phyloP scores from a whole-genome alignment of 768 basidiomycete genomes.

The Dioszegia crocea region DNA sequence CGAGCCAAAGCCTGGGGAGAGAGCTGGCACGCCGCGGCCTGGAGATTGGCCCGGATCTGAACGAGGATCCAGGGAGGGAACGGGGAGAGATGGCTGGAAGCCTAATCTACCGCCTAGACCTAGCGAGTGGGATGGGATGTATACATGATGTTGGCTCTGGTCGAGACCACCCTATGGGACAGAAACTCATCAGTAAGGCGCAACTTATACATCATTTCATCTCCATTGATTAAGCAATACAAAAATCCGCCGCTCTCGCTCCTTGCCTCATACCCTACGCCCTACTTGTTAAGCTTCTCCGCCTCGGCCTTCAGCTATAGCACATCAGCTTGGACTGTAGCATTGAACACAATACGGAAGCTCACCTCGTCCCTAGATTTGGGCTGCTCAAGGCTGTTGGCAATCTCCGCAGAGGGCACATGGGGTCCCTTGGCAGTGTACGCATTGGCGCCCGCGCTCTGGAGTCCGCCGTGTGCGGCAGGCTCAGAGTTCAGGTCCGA shows the following conservation, averaged over 20 bases:
- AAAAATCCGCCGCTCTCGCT: not conserved
- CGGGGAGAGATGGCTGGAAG: not conserved
- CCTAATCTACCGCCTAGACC: constrained; percentile 5
- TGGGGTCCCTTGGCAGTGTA: constrained; percentile 44
- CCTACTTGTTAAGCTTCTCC: constrained; percentile 38
- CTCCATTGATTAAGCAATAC: no score
- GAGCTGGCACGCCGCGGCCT: not conserved
- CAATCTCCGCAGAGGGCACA: constrained; percentile 33
- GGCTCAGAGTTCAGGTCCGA: constrained; percentile 45
- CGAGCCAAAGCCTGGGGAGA: not conserved
- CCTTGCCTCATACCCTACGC: not conserved
- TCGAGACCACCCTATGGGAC: not conserved
- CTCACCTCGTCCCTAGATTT: constrained; percentile 50
- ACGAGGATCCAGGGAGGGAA: no score
- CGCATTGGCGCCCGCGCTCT: constrained; percentile 39
- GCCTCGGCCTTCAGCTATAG: constrained; percentile 39
- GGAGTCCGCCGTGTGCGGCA: constrained; percentile 38
- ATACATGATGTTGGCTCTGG: constrained; percentile 2
- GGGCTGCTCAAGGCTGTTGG: constrained; percentile 45
- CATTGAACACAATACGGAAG: not conserved
- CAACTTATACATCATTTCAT: not conserved
- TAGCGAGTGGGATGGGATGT: constrained; percentile 4
- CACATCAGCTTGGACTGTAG: not conserved
- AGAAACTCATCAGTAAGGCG: not conserved
- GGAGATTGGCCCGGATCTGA: not conserved